Evolutionary conservation across 2,329 filamentous ascomycete genomes (phyloP), one percentile per base, ranked within the genome.

Genomic region (Colletotrichum tamarilloi): DNA sequence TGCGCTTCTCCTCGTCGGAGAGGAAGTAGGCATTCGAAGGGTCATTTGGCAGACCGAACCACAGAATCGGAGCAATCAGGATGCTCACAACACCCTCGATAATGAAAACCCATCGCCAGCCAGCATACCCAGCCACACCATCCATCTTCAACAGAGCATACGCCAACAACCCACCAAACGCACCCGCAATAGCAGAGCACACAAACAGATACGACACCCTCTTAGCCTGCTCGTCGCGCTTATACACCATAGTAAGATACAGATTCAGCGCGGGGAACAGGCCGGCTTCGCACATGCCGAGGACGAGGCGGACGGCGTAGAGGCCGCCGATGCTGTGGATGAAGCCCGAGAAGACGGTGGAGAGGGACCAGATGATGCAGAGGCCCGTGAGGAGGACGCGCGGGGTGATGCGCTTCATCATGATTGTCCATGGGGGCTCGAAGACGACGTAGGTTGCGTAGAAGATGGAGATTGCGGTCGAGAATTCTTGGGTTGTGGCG

Each of bases 41-140:
- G 62, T 87, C 82, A 52, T 85, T 85, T 1, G 87, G 86, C 38
- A 89, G 79, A 0, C 82, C 82, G 74, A 86, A 87, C 80, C 81
- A 88, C 60, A 87, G 81, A 30, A 85, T 77, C 19, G 84, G 68
- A 0, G 82, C 85, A 30, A 86, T 79, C 14, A 85, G 12, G 22
- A 86, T 76, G 67, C 83, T 85, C 75, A 85, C 82, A 8, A 85
- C 75, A 4, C 87, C 87, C 75, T 89, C 87, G 22, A 89, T 85
- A 30, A 88, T 86, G 69, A 85, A 88, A 0, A 89, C 82, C 85
- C 82, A 88, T 74, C 85, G 79, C 87, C 87, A 89, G 2, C 71
- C 71, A 3, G 67, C 71, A 32, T 62, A 70, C 3, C 71, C 86
- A 84, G 82, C 80, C 28, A 83, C 80, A 1, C 85, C 85, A 0